A percentile compares a stretch with the other conserved stretches of the same genome.
phyloP scores from a whole-genome alignment of 331 rosid genomes.

The Quercus phellos region DNA sequence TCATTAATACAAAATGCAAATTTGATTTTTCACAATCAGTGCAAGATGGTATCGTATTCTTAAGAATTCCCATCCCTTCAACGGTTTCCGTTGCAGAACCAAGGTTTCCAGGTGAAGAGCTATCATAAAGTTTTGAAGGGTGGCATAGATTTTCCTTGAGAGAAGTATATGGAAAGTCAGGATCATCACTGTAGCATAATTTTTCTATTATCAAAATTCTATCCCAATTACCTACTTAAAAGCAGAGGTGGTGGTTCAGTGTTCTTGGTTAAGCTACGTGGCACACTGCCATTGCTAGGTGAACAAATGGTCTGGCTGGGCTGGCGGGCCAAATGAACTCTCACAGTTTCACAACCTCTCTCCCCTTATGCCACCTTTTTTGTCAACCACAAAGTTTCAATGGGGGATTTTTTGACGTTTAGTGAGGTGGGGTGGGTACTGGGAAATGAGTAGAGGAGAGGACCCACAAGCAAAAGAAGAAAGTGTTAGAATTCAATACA shows the following conservation, averaged over 20 bases:
- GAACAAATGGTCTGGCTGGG: background rate
- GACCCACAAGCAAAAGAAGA: slow-evolving; percentile 46
- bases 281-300: background rate
- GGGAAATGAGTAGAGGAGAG: background rate
- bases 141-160: no score
- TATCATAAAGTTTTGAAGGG: no score
- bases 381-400: slow-evolving; percentile 30
- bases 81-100: no score
- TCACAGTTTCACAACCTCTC: background rate
- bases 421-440: slow-evolving; percentile 39
- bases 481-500: slow-evolving; percentile 17
- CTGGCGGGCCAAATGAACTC: background rate
- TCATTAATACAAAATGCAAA: no score
- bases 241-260: background rate
- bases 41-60: no score
- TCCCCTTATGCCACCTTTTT: slow-evolving; percentile 25
- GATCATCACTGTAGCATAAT: no score
- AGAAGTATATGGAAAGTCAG: no score
- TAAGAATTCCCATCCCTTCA: no score
- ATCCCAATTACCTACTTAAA: background rate
- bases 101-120: no score
- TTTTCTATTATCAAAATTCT: no score
- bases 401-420: slow-evolving; percentile 41
- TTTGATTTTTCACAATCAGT: no score
- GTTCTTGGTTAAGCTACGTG: background rate